Conservation (phyloP, 805 yeast species). For the Sungouiella blattae region DNA sequence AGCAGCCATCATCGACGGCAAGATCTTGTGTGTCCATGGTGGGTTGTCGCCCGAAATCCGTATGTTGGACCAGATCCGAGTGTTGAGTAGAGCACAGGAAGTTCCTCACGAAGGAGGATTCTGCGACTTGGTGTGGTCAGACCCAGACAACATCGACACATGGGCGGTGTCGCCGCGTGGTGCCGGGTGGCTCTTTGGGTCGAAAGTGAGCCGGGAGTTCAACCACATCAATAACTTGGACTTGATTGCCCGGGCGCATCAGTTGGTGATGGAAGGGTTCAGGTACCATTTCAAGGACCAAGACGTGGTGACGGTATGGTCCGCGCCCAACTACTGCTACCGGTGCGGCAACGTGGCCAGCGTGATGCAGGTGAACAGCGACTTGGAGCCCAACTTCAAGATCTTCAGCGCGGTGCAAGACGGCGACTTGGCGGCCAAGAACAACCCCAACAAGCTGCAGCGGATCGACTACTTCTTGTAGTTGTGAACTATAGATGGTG, state of each 20-base stretch:
- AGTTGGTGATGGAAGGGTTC: constrained; percentile 97
- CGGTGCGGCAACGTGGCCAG: constrained; percentile 98
- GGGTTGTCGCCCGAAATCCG: constrained; percentile 96
- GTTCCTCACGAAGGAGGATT: constrained; percentile 99
- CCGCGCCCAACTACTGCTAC: constrained; percentile 96
- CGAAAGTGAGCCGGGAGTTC: constrained; percentile 90
- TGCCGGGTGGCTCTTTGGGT: constrained; percentile 97
- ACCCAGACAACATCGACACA: constrained; percentile 95
- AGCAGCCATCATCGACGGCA: constrained; percentile 95
- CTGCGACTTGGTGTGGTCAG: constrained; percentile 96
- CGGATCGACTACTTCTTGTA: constrained; percentile 45
- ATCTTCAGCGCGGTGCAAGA: constrained; percentile 96
- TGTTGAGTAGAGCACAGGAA: constrained; percentile 91
- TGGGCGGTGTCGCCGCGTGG: constrained; percentile 99
- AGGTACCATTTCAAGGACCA: constrained; percentile 94
- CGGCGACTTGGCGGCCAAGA: constrained; percentile 47
- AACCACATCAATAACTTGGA: constrained; percentile 89
- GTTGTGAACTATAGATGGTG: too few species aligned
- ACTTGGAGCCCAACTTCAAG: constrained; percentile 82
- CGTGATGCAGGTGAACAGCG: constrained; percentile 93
- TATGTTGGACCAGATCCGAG: constrained; percentile 95
- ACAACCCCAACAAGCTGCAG: constrained; percentile 38
- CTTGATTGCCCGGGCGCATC: constrained; percentile 94
- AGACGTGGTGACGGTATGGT: constrained; percentile 97
- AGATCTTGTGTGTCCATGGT: constrained; percentile 93